Percentiles rank a stretch among this genome's conserved stretches.
Conservation (phyloP, 495 filamentous ascomycete genomes). For the Hypoxylon rickii region DNA sequence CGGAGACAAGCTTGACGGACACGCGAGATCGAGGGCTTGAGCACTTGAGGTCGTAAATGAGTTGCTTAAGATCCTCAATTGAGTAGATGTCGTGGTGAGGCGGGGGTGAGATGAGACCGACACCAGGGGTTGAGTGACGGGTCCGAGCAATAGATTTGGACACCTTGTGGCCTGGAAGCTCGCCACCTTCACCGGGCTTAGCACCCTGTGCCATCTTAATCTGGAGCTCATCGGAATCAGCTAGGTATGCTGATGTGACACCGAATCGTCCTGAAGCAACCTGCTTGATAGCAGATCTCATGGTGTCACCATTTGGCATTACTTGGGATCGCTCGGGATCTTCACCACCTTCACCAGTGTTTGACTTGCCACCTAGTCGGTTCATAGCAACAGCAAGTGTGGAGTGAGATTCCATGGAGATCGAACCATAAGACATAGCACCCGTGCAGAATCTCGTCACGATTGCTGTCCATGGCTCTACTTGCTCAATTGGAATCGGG, state of each 20-base stretch:
- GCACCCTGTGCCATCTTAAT: constrained; percentile 99
- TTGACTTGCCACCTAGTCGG: constrained; percentile 94
- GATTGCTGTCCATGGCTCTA: constrained; percentile 99
- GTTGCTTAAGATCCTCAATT: constrained; percentile 97
- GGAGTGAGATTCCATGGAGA: constrained; percentile 99
- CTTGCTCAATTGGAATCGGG: constrained; percentile 94
- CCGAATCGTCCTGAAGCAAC: constrained; percentile 97
- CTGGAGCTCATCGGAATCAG: constrained; percentile 96
- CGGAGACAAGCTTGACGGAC: constrained; percentile 98
- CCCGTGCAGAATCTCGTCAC: constrained; percentile 98
- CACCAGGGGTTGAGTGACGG: constrained; percentile 96
- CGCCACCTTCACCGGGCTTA: constrained; percentile 98
- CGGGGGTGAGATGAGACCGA: constrained; percentile 97
- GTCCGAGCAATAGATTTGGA: constrained; percentile 95
- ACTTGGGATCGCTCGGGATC: constrained; percentile 88
- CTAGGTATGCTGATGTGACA: constrained; percentile 98
- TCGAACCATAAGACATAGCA: constrained; percentile 99
- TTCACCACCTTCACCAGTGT: constrained; percentile 98
- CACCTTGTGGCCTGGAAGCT: constrained; percentile 97
- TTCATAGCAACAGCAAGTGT: constrained; percentile 99
- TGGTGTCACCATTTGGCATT: constrained; percentile 93
- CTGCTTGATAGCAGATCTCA: constrained; percentile 99
- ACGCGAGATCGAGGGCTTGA: constrained; percentile 92
- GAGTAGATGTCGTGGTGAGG: constrained; percentile 99
- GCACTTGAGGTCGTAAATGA: constrained; percentile 99